A percentile compares a stretch with the other conserved stretches of the same genome.
phyloP scores from a whole-genome alignment of 2,329 filamentous ascomycete species.

The Tolypocladium album region DNA sequence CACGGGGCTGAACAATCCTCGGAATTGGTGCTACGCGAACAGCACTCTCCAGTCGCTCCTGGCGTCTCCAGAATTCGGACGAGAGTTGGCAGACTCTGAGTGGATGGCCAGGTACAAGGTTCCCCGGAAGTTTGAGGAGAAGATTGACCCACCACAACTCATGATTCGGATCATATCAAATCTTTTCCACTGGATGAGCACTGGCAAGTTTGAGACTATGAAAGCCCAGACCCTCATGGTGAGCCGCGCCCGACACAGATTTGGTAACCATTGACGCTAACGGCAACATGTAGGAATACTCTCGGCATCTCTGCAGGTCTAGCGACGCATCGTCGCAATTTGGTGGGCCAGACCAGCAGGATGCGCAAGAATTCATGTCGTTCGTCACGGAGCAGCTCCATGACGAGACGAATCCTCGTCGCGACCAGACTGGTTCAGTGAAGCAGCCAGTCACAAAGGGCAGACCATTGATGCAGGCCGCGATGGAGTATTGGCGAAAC shows the following conservation, averaged over 20 bases:
- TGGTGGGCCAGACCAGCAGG: conserved; percentile 70
- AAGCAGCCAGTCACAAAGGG: conserved; percentile 20
- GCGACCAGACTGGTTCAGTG: conserved; percentile 27
- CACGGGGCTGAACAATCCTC: conserved; percentile 69
- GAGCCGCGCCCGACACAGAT: conserved; percentile 12
- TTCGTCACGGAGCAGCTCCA: conserved; percentile 75
- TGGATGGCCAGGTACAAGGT: conserved; percentile 57
- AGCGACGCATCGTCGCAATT: conserved; percentile 34
- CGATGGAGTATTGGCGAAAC: conserved; percentile 62
- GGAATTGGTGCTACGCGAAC: conserved; percentile 85
- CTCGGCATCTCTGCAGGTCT: conserved; percentile 22
- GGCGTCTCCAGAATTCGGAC: conserved; percentile 57
- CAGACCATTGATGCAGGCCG: conserved; percentile 39
- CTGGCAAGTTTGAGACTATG: conserved; percentile 38
- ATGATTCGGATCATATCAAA: conserved; percentile 50
- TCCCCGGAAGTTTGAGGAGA: conserved; percentile 50
- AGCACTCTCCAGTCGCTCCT: conserved; percentile 77
- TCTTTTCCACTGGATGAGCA: conserved; percentile 45
- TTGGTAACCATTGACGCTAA: not conserved
- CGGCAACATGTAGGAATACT: conserved; percentile 40
- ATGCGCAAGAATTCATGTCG: conserved; percentile 80
- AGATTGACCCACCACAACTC: conserved; percentile 42
- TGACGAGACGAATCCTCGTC: conserved; percentile 65
- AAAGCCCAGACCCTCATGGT: conserved; percentile 48
- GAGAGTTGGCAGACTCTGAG: conserved; percentile 48